These are phyloP conservation scores for Puccinia polysora DNA, from an alignment of 1,284 basidiomycete genomes.

Conservation along the genomic window DNA sequence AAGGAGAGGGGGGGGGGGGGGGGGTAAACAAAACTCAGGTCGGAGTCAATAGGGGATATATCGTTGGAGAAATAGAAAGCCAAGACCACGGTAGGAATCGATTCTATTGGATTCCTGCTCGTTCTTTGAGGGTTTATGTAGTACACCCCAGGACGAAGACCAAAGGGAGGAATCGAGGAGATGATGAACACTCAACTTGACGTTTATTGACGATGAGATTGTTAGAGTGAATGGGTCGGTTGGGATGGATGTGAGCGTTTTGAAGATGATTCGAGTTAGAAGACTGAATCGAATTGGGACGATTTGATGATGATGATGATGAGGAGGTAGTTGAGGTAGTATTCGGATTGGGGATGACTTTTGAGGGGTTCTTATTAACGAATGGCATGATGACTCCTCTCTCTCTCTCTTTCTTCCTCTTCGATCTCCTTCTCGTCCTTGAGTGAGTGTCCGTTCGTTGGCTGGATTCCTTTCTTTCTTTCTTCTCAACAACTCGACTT, in stretches of 20 bases:
- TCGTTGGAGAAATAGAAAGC: not conserved
- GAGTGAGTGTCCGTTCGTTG: too few relatives aligned
- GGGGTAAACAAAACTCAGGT: not conserved
- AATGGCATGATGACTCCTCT: slow-evolving; percentile 18
- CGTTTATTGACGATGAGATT: slow-evolving; percentile 68
- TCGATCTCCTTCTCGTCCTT: too few relatives aligned
- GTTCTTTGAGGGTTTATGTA: too few relatives aligned
- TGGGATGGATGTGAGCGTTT: not conserved
- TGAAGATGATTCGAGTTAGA: not conserved
- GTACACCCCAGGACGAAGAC: too few relatives aligned
- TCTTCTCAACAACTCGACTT: too few relatives aligned
- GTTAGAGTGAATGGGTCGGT: slow-evolving; percentile 40
- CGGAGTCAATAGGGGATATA: not conserved
- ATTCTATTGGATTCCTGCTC: too few relatives aligned
- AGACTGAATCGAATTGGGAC: not conserved
- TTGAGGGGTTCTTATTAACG: slow-evolving; percentile 7
- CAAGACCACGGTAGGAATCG: too few relatives aligned
- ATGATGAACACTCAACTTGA: slow-evolving; percentile 56
- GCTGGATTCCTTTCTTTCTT: too few relatives aligned
- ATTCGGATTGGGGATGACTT: not conserved
- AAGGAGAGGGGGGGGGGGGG: not conserved
- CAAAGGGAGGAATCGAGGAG: not conserved
- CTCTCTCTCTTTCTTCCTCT: too few relatives aligned
- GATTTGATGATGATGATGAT: not conserved
- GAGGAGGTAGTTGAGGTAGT: not conserved